A percentile compares a stretch with the other conserved stretches of the same genome.
These are phyloP conservation scores for Cladobotryum protrusum DNA, from an alignment of 2,329 filamentous ascomycete genomes.

Conservation along the genomic window DNA sequence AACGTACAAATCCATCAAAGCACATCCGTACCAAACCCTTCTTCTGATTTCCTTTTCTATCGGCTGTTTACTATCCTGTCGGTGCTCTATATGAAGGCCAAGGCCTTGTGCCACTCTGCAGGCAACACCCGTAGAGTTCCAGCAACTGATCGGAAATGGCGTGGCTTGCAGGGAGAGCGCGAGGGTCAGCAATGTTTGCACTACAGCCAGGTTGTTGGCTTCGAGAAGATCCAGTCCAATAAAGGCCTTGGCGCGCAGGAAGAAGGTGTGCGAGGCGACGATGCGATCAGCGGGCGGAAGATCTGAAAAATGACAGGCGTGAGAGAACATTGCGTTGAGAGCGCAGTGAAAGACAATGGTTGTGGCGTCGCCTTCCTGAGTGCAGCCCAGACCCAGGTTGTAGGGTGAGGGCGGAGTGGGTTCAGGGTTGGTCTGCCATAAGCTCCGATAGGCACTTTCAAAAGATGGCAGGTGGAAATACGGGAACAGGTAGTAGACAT, in stretches of 20 bases:
- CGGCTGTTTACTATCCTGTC: constrained; percentile 8
- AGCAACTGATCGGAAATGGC: constrained; percentile 34
- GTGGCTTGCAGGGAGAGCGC: constrained; percentile 35
- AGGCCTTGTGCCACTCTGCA: constrained; percentile 35
- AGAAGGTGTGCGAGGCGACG: constrained; percentile 24
- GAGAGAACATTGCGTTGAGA: constrained; percentile 37
- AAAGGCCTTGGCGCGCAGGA: constrained; percentile 26
- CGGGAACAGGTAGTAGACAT: constrained; percentile 37
- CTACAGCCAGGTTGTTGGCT: constrained; percentile 30
- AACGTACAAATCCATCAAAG: constrained; percentile 31
- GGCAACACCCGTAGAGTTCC: constrained; percentile 37
- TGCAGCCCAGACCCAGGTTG: constrained; percentile 27
- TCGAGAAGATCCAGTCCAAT: constrained; percentile 29
- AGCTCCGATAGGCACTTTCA: constrained; percentile 30
- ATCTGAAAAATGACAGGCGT: constrained; percentile 34
- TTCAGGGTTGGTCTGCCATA: constrained; percentile 26
- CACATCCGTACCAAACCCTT: constrained; percentile 35
- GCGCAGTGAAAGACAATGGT: constrained; percentile 36
- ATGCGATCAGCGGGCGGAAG: constrained; percentile 17
- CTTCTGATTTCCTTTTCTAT: constrained; percentile 31
- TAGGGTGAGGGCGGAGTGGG: neutral
- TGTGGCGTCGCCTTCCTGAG: constrained; percentile 21
- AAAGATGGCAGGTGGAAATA: constrained; percentile 38
- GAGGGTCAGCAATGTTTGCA: constrained; percentile 35
- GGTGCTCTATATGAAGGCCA: constrained; percentile 30